Base-by-base conservation (phyloP, 2,329 filamentous ascomycete genomes). In the Fusarium sp. region DNA sequence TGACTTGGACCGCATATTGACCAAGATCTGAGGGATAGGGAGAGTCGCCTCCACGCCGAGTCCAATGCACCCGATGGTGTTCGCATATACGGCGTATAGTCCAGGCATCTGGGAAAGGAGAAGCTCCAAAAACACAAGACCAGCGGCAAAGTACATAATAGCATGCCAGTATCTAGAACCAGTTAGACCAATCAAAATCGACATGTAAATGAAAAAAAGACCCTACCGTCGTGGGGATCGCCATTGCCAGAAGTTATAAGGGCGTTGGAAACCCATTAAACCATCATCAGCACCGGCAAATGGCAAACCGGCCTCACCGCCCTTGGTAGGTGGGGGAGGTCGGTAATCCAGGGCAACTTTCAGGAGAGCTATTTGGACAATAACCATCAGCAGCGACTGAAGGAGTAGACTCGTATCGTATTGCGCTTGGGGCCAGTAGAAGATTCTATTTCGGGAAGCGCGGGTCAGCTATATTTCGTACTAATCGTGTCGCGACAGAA, bases 201-300 rank as follows among this genome's bases (percentile, higher is more conserved):
- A 24, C 11, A 13, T n/a, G 33, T 11, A 7, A 47, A 41, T 6
- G 5, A n/a, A 38, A 24, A 22, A 26, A 47, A 20, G n/a, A 39
- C 85, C 88, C 67, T 80, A 91, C 84, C 92, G 92, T 76, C 90
- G 91, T 11, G 90, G 86, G 26, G 89, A 89, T 63, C 90, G 87
- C 93, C 93, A 95, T 81, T 93, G 92, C 93, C 93, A 95, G 80
- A 95, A 95, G 77, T 91, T 88, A 79, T 91, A 95, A 2, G 93
- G 93, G 30, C 93, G 85, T 68, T 85, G 85, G n/a, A 77, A 77
- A 15, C 77, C 76, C 66, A 78, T 78, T 12, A 77, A 30, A 15
- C 79, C 83, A 70, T 86, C 83, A 42, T 85, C 80, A 13, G 65
- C 78, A 28, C 87, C 88, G 5, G 88, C 85, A 79, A 95, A 95